Conservation (phyloP, 106 monocot genomes). For the Agapanthus africanus region DNA sequence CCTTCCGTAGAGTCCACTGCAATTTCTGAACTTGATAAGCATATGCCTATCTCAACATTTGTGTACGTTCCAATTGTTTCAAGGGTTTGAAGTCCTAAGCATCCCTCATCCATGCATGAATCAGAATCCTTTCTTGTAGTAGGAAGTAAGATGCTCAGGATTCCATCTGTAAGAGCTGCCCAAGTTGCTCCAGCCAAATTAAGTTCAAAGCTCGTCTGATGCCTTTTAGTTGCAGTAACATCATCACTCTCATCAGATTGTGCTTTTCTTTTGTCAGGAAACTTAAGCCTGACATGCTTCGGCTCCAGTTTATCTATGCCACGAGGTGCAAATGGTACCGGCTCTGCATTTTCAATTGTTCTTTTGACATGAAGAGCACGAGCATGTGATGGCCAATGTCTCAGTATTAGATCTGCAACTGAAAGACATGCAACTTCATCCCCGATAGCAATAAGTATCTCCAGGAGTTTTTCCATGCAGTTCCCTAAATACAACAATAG, state of each 20-base stretch:
- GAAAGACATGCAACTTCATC: conserved; percentile 87
- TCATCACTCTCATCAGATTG: conserved; percentile 21
- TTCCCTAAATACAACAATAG: conserved; percentile 61
- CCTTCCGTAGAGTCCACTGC: conserved; percentile 20
- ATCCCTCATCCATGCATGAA: not conserved
- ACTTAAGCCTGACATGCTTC: conserved; percentile 64
- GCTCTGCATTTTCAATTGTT: conserved; percentile 65
- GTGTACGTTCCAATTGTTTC: conserved; percentile 12
- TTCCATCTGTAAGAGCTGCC: conserved; percentile 55
- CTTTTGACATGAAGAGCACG: conserved; percentile 86
- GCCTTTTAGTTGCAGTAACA: conserved; percentile 26
- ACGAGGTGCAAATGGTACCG: conserved; percentile 62
- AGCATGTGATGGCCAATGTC: conserved; percentile 94
- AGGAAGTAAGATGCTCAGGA: conserved; percentile 38
- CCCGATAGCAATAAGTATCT: conserved; percentile 79
- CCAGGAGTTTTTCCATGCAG: conserved; percentile 98
- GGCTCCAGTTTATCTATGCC: conserved; percentile 92
- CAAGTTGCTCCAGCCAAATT: conserved; percentile 53
- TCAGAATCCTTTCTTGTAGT: not conserved
- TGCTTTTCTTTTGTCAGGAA: conserved; percentile 69
- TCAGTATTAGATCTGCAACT: conserved; percentile 66
- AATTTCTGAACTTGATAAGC: conserved; percentile 22
- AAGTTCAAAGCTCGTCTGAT: conserved; percentile 40
- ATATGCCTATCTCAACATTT: conserved; percentile 32
- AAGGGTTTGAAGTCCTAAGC: not conserved